Percentiles rank a stretch among this genome's conserved stretches.
Conservation (phyloP, 2,329 filamentous ascomycete genomes). For the Pseudopyrenochaeta lycopersici region DNA sequence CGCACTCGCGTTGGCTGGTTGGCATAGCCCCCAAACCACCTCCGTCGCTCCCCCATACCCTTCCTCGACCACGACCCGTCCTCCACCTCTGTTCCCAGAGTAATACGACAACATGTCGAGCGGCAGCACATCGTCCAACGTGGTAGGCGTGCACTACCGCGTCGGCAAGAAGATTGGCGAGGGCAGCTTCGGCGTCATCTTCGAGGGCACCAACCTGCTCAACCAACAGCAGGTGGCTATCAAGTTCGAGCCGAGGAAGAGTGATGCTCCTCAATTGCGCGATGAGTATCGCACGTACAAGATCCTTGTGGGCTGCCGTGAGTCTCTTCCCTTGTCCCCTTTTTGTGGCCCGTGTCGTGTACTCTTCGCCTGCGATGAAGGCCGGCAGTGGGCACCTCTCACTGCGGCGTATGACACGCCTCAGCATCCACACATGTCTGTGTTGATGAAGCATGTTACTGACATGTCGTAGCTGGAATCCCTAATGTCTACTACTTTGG, state of each 20-base stretch:
- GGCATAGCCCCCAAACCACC: slow-evolving; percentile 36
- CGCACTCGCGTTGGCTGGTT: slow-evolving; percentile 24
- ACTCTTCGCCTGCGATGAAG: not conserved
- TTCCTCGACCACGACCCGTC: slow-evolving; percentile 17
- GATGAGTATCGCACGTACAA: slow-evolving; percentile 99
- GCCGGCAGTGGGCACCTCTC: not conserved
- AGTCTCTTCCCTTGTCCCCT: slow-evolving; percentile 54
- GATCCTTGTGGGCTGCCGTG: slow-evolving; percentile 98
- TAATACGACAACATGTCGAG: slow-evolving; percentile 71
- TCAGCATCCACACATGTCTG: not conserved
- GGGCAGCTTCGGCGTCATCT: slow-evolving; percentile 98
- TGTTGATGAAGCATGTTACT: slow-evolving; percentile 9
- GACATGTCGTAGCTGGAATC: slow-evolving; percentile 76
- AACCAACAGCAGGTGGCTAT: slow-evolving; percentile 99
- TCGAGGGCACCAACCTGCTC: slow-evolving; percentile 96
- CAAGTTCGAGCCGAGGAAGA: slow-evolving; percentile 99
- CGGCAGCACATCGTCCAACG: slow-evolving; percentile 92
- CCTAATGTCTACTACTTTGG: slow-evolving; percentile 99
- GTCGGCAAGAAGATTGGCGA: slow-evolving; percentile 99
- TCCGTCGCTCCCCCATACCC: slow-evolving; percentile 21
- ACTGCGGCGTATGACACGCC: not conserved
- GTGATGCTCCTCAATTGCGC: slow-evolving; percentile 94
- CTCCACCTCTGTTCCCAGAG: not conserved
- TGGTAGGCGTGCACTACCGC: slow-evolving; percentile 97
- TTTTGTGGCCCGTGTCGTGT: not conserved